Evolutionary conservation across 2,329 filamentous ascomycete genomes (phyloP), one percentile per base, ranked within the genome.

Genomic region (Aspergillus pseudotamarii): DNA sequence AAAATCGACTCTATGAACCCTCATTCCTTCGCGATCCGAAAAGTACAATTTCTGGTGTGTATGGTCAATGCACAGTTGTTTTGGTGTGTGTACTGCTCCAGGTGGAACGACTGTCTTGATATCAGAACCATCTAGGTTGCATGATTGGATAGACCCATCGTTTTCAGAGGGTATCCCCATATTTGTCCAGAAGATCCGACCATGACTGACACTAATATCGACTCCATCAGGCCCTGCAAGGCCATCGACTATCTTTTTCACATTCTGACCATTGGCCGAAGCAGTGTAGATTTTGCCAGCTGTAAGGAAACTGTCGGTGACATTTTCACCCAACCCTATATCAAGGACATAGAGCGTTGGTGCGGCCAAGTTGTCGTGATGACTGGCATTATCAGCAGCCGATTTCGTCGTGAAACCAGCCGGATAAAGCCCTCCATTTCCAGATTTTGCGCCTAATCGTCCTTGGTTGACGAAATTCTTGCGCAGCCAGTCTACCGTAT

Each of bases 21-120:
- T 59, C 56, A 78, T 64, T 10, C 78, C 81, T 66, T 83, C 81
- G 12, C 81, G 77, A 67, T 83, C 81, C 59, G 74, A 79, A 64
- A 77, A 79, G 64, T 81, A 83, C 3, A 82, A 38, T 6, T 74
- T 73, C 14, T 69, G 21, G 2, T 66, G 59, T 0, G 38, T 34
- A 3, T 67, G 57, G 45, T 79, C 78, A 9, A 79, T 61, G 11
- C 66, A 58, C 8, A 81, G 55, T 60, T 83, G 80, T 58, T 83
- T 83, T 0, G 81, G 80, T 0, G 86, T 89, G 71, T 87, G 79
- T 0, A 85, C 71, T 0, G 62, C 60, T 0, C 85, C 85, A 0
- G 67, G 48, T 0, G 79, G 67, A 1, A 88, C 68, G 4, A 88
- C 68, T 0, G 76, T 76, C n/a, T 69, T 67, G 5, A 82, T 68